A percentile compares a stretch with the other conserved stretches of the same genome.
These are phyloP conservation scores for Aspergillus incahuasiensis DNA, from an alignment of 495 filamentous ascomycete species.

Conservation along the genomic window DNA sequence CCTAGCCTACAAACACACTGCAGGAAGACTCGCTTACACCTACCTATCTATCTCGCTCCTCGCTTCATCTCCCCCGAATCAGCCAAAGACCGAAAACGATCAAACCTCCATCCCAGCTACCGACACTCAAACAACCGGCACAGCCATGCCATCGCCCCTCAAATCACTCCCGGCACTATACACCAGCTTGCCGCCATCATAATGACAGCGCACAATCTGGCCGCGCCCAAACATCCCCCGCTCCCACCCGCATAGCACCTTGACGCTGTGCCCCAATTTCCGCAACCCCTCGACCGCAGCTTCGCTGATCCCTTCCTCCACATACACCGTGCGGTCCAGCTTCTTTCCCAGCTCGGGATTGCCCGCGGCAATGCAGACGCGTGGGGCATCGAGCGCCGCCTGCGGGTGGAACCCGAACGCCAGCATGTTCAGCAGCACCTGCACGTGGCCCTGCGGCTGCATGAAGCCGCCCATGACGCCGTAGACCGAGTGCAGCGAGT, in stretches of 20 bases:
- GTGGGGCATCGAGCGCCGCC: conserved; percentile 83
- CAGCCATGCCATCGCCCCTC: conserved; percentile 81
- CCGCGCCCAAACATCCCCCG: conserved; percentile 82
- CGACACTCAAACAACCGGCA: conserved; percentile 43
- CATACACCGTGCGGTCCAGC: conserved; percentile 58
- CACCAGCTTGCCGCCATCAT: conserved; percentile 62
- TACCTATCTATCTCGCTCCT: too few species aligned
- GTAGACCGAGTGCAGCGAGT: conserved; percentile 73
- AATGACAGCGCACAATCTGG: conserved; percentile 78
- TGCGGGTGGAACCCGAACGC: conserved; percentile 82
- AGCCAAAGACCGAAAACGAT: too few species aligned
- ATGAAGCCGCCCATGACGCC: conserved; percentile 99
- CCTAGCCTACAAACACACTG: too few species aligned
- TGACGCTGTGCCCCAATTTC: conserved; percentile 66
- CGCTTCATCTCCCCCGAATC: too few species aligned
- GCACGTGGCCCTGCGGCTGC: conserved; percentile 97
- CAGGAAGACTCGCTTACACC: too few species aligned
- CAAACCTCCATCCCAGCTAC: background rate
- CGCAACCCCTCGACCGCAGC: conserved; percentile 61
- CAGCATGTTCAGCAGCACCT: conserved; percentile 87
- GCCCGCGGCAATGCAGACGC: conserved; percentile 74
- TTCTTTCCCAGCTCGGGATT: conserved; percentile 53
- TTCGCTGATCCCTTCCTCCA: conserved; percentile 80
- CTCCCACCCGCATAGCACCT: conserved; percentile 61
- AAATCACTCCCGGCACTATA: conserved; percentile 86